Conservation (phyloP, 768 basidiomycete genomes). For the Lentinus brumalis region DNA sequence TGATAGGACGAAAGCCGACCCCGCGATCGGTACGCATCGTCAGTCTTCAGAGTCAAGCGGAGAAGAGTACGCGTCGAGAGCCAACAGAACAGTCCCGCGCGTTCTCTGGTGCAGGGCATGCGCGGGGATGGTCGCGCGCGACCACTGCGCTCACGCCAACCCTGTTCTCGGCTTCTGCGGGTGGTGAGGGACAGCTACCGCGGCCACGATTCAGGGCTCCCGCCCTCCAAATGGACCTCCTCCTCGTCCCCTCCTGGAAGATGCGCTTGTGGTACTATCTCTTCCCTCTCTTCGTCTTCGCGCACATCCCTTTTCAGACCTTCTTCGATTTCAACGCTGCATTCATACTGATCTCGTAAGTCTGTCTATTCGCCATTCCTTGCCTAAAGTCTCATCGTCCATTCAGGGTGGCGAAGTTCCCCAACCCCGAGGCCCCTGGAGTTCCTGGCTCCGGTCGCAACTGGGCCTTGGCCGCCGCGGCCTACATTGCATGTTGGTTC, state of each 20-base stretch:
- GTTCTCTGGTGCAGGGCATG: slow-evolving; percentile 33
- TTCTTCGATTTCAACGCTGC: slow-evolving; percentile 91
- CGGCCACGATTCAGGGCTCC: slow-evolving; percentile 70
- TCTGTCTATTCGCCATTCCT: slow-evolving; percentile 26
- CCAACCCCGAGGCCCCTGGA: slow-evolving; percentile 69
- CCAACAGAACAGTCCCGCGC: slow-evolving; percentile 52
- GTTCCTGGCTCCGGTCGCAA: slow-evolving; percentile 71
- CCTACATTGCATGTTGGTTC: slow-evolving; percentile 82
- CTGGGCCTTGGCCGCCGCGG: slow-evolving; percentile 82
- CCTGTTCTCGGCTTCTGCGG: slow-evolving; percentile 38
- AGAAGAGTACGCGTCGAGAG: slow-evolving; percentile 44
- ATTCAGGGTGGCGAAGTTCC: slow-evolving; percentile 70
- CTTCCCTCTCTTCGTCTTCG: slow-evolving; percentile 70
- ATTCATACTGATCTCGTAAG: slow-evolving; percentile 82
- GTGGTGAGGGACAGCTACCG: slow-evolving; percentile 32
- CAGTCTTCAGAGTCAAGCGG: slow-evolving; percentile 56
- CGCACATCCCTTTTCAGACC: slow-evolving; percentile 73
- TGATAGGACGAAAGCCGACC: slow-evolving; percentile 74
- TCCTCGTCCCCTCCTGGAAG: slow-evolving; percentile 58
- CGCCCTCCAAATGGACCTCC: slow-evolving; percentile 66
- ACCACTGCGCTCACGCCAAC: slow-evolving; percentile 48
- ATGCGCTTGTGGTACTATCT: slow-evolving; percentile 67
- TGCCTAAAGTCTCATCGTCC: slow-evolving; percentile 3
- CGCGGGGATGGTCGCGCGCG: slow-evolving; percentile 62
- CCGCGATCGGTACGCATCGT: slow-evolving; percentile 84